Conservation (phyloP, 148 eudicot species). For the Bassia scoparia region DNA sequence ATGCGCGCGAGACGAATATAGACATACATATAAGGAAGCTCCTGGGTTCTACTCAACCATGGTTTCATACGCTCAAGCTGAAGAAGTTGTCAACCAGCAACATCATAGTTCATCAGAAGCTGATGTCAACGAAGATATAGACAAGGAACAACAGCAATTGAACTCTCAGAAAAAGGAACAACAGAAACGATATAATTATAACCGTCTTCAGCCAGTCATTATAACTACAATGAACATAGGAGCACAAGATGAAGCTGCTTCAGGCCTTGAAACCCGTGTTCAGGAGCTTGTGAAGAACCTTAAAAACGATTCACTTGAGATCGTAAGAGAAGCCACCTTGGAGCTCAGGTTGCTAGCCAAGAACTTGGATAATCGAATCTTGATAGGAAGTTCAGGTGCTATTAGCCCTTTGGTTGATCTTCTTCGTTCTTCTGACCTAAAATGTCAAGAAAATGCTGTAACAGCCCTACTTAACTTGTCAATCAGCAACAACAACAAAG, state of each 20-base stretch:
- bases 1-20: not conserved
- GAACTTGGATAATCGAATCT: conserved; percentile 66
- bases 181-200: conserved; percentile 44
- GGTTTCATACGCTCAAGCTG: conserved; percentile 37
- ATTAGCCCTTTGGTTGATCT: conserved; percentile 54
- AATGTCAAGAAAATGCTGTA: conserved; percentile 71
- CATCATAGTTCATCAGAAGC: conserved; percentile 25
- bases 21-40: not conserved
- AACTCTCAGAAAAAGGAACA: conserved; percentile 32
- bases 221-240: conserved; percentile 42
- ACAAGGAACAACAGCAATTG: conserved; percentile 39
- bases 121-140: conserved; percentile 22
- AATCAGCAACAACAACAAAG: conserved; percentile 71
- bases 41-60: conserved; percentile 31
- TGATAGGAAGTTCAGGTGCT: conserved; percentile 65
- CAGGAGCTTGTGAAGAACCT: conserved; percentile 55
- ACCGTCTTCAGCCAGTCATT: conserved; percentile 47
- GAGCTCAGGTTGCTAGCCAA: conserved; percentile 69
- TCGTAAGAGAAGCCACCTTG: conserved; percentile 49
- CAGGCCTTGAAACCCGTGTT: conserved; percentile 50
- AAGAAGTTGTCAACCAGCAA: conserved; percentile 35
- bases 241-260: conserved; percentile 35
- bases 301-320: conserved; percentile 46
- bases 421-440: conserved; percentile 51
- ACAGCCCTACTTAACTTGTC: conserved; percentile 87